phyloP scores from a whole-genome alignment of 306 rosid genomes.

The Trifolium subterraneum region DNA sequence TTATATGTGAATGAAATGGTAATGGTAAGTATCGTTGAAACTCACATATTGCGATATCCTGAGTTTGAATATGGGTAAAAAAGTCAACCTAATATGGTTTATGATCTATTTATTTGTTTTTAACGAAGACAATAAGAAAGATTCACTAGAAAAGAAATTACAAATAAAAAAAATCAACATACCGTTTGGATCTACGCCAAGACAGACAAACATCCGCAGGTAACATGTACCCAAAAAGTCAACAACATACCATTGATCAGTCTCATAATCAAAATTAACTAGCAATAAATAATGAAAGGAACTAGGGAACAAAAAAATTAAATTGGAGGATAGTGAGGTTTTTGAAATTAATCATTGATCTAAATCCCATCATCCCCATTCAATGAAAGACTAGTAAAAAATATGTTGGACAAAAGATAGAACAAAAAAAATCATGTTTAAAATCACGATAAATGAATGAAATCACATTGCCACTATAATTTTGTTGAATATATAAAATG shows the following conservation, averaged over 20 bases:
- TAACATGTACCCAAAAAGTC: conserved; percentile 1
- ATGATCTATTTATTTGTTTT: too few relatives aligned
- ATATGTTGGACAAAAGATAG: background rate
- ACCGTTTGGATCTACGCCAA: conserved; percentile 81
- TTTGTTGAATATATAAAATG: too few relatives aligned
- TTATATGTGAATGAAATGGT: too few relatives aligned
- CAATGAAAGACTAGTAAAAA: background rate
- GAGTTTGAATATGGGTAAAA: too few relatives aligned
- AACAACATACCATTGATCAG: conserved; percentile 33
- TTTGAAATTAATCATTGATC: background rate
- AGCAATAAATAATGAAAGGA: background rate
- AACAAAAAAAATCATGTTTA: background rate
- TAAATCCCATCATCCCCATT: conserved; percentile 41
- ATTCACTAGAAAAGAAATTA: background rate
- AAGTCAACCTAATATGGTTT: too few relatives aligned
- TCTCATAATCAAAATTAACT: conserved; percentile 5
- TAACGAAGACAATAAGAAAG: background rate
- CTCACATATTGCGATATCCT: too few relatives aligned
- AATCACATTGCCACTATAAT: too few relatives aligned
- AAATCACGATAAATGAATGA: too few relatives aligned
- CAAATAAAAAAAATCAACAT: conserved; percentile 32
- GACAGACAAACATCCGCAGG: conserved; percentile 6
- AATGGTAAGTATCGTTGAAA: too few relatives aligned
- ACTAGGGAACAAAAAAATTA: background rate
- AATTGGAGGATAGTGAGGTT: background rate